phyloP scores from a whole-genome alignment of 768 basidiomycete species.

The Lactarius tabidus region DNA sequence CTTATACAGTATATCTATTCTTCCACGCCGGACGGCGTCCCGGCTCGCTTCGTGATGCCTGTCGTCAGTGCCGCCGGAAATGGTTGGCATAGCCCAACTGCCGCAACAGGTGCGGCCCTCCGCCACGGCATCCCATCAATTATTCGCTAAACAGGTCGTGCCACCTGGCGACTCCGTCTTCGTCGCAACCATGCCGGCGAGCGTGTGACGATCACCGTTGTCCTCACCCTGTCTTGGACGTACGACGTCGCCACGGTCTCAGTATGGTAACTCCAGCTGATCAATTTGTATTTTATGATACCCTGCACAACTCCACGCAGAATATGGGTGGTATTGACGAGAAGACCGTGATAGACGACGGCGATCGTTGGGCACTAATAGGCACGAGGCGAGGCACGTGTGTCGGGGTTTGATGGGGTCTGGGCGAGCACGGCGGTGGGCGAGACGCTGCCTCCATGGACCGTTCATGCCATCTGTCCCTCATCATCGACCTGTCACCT shows the following conservation, averaged over 20 bases:
- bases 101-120: slow-evolving; percentile 9
- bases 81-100: slow-evolving; percentile 16
- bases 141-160: background rate
- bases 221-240: background rate
- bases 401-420: background rate
- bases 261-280: background rate
- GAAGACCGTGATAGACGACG: too few species aligned
- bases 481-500: slow-evolving; percentile 83
- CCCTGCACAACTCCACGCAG: too few species aligned
- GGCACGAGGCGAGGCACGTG: background rate
- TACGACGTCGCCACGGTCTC: background rate
- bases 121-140: slow-evolving; percentile 12
- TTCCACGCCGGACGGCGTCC: slow-evolving; percentile 17
- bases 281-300: background rate
- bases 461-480: slow-evolving; percentile 62
- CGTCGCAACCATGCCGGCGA: background rate
- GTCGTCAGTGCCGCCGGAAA: slow-evolving; percentile 11
- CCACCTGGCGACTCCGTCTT: background rate
- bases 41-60: slow-evolving; percentile 9
- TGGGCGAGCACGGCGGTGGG: background rate
- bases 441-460: slow-evolving; percentile 35
- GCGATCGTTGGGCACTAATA: too few species aligned
- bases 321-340: too few species aligned
- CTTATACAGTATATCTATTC: slow-evolving; percentile 16
- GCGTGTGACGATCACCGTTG: background rate